Base-by-base conservation (phyloP, 352 stramenopile species). In the Salisapilia sapeloensis region DNA sequence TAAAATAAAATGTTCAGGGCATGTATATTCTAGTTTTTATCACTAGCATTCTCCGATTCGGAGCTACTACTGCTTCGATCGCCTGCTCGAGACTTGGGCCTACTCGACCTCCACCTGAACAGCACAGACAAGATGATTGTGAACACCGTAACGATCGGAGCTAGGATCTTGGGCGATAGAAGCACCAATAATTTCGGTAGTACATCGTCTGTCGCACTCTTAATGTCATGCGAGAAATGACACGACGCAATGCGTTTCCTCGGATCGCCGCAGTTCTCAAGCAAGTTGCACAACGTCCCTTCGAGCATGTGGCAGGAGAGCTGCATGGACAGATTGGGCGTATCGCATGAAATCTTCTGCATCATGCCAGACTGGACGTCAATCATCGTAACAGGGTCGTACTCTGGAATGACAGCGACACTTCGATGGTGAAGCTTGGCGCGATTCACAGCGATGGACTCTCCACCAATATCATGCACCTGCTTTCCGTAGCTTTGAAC, bases 301-400 rank as follows among this genome's bases (percentile, higher is more conserved):
- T 92, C 76, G n/a, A 92, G 71, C 76, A 93, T 91, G 53, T 93
- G 79, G 40, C 79, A 93, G 9, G 71, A 89, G 11, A 91, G 51
- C 33, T 92, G 79, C 63, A 91, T 86, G 27, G 79, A 90, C 21
- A 92, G 43, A 26, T 87, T 71, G 0, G 70, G 65, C 3, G 79
- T 86, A 40, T 83, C 65, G 36, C 79, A 93, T 42, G 79, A 86
- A 33, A 93, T 90, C 29, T 81, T 89, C 38, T 93, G 79, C 12
- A 81, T 77, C 69, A 92, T 76, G 4, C 79, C 79, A 15, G 77
- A 71, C 50, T 93, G 70, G 2, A 60, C 65, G 39, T 93, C 79
- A 24, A 93, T 85, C 69, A 92, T 69, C 19, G 76, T 79, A 20
- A 93, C 60, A 1, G 79, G 74, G 31, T 93, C 79, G 35, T 93